These are phyloP conservation scores for Fusarium euwallaceae DNA, from an alignment of 2,329 filamentous ascomycete species.

Conservation along the genomic window DNA sequence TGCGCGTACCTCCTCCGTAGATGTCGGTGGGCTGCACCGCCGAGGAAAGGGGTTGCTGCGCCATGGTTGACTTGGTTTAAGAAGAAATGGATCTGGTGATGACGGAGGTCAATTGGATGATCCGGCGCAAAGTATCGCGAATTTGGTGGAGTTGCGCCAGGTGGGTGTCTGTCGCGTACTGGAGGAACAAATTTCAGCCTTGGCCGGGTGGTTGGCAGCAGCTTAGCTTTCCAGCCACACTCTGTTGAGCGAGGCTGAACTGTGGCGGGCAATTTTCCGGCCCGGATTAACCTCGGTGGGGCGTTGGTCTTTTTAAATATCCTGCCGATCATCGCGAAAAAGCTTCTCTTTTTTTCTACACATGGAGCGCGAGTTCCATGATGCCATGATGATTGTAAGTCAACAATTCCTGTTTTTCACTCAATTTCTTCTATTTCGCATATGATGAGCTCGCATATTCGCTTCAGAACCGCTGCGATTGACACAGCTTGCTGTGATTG, in stretches of 20 bases:
- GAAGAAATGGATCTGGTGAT: conserved; percentile 20
- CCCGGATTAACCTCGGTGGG: conserved; percentile 42
- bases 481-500: conserved; percentile 60
- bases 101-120: conserved; percentile 44
- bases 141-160: conserved; percentile 46
- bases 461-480: conserved; percentile 67
- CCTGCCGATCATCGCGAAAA: conserved; percentile 17
- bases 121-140: conserved; percentile 43
- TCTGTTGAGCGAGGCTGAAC: conserved; percentile 25
- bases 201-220: conserved; percentile 44
- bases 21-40: conserved; percentile 72
- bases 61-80: conserved; percentile 56
- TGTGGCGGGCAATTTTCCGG: conserved; percentile 1
- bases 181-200: conserved; percentile 52
- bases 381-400: conserved; percentile 57
- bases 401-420: not conserved
- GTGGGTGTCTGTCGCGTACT: conserved; percentile 46
- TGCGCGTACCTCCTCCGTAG: conserved; percentile 70
- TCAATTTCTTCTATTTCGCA: conserved; percentile 18
- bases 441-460: conserved; percentile 60
- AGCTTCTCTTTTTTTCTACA: conserved; percentile 30
- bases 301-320: conserved; percentile 36
- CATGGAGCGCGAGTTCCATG: conserved; percentile 50
- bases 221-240: conserved; percentile 24
- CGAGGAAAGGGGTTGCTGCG: conserved; percentile 68